Evolutionary conservation across 2,329 filamentous ascomycete species (phyloP).

Genomic region (Ophiostoma novo-ulmi): DNA sequence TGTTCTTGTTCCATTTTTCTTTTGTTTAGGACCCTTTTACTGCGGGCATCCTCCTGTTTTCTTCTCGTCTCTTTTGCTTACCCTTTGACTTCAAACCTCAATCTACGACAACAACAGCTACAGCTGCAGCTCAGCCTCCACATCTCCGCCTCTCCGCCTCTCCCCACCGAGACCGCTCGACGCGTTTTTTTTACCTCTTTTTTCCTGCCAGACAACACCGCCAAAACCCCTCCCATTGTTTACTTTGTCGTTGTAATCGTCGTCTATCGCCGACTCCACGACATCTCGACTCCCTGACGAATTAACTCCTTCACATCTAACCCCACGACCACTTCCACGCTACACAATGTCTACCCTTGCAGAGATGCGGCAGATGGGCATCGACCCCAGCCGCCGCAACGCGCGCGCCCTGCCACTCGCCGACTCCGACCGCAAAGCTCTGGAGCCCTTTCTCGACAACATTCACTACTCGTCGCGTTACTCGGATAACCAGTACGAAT

Average conservation of each 20-base stretch:
- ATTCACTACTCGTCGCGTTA: slow-evolving; percentile 87
- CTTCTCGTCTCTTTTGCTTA: not conserved
- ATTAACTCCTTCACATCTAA: not conserved
- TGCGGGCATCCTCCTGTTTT: not conserved
- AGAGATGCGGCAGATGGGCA: slow-evolving; percentile 45
- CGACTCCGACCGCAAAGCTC: slow-evolving; percentile 71
- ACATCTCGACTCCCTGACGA: not conserved
- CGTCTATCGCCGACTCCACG: not conserved
- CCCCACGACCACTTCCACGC: not conserved
- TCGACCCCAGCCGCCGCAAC: slow-evolving; percentile 83
- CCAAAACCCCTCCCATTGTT: not conserved
- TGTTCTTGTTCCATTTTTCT: not conserved
- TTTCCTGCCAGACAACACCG: slow-evolving; percentile 13
- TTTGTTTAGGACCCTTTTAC: not conserved
- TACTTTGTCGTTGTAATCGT: not conserved
- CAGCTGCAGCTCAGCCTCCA: not conserved
- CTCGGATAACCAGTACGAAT: slow-evolving; percentile 87
- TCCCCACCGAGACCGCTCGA: slow-evolving; percentile 9
- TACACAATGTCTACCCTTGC: slow-evolving; percentile 25
- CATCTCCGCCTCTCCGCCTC: not conserved
- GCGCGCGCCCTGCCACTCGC: slow-evolving; percentile 73
- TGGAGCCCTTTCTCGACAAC: slow-evolving; percentile 86
- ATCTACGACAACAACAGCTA: not conserved
- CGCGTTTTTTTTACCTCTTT: slow-evolving; percentile 10
- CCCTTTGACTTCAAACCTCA: not conserved